Base-by-base conservation (phyloP, 2,329 filamentous ascomycete genomes). In the Hymenoscyphus occultus region DNA sequence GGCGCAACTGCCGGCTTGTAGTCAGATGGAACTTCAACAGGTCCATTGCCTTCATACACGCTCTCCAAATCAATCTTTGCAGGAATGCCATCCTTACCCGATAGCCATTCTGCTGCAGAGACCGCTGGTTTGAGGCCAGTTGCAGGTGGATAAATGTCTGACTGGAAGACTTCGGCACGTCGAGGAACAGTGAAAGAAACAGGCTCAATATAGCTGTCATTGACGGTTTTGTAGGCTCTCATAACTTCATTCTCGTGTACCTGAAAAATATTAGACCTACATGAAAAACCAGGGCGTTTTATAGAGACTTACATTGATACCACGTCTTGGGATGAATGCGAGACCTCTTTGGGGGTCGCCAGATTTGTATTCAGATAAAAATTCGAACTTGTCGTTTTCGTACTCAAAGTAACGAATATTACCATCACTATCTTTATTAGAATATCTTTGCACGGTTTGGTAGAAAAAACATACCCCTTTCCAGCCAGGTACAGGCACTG, bases 351-450 rank as follows among this genome's bases (percentile, higher is more conserved):
- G 95, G 39, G 95, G 94, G 70, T 99, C 95, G 48, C 84, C 82
- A n/a, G 95, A 98, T 80, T 97, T 97, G 84, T 98, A 95, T 78
- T 98, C 94, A 69, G 93, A 96, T 63, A 99, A 82, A 79, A 91
- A 97, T 79, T 99, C 94, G 76, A 99, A 97, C 79, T 97, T 97
- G 83, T 98, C 94, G 80, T 98, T 96, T 76, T 96, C 91, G 75
- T 96, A 96, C 80, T 99, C 95, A 78, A 91, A 99, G 84, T 99
- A 99, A 69, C 95, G 93, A 76, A 99, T 99, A 80, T 99, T 99
- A 75, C 95, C 95, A 76, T 99, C 95, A 78, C 92, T 95, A 68
- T 16, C 28, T 12, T 9, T 16, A 54, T 69, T 67, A 71, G 69
- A 22, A 64, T 61, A 19, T 1, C 32, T 61, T 56, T 57, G n/a